Conservation (phyloP, 1,139 yeast species). For the Suhomyces panamericanus region DNA sequence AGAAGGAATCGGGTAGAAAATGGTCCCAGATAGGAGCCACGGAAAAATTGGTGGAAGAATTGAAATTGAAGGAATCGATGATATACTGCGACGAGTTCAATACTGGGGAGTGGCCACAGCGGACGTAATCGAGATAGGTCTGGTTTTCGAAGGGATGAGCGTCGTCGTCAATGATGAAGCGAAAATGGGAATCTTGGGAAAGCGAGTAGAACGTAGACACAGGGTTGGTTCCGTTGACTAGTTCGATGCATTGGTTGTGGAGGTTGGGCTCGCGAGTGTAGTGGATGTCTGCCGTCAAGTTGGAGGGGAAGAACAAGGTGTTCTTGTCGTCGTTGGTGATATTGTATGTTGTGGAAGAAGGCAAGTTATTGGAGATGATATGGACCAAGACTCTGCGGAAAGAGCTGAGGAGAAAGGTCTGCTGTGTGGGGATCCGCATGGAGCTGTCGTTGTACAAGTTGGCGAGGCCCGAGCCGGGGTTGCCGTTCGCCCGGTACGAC, state of each 20-base stretch:
- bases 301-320: slow-evolving; percentile 21
- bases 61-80: slow-evolving; percentile 13
- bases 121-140: slow-evolving; percentile 36
- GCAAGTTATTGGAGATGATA: slow-evolving; percentile 30
- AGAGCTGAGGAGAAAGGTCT: slow-evolving; percentile 41
- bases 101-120: slow-evolving; percentile 64
- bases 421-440: slow-evolving; percentile 9
- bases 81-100: slow-evolving; percentile 39
- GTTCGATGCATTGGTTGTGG: slow-evolving; percentile 8
- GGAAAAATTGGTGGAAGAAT: neutral
- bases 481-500: neutral
- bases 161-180: slow-evolving; percentile 37
- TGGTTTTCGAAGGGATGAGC: slow-evolving; percentile 31
- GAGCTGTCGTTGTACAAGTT: slow-evolving; percentile 11
- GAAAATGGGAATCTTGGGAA: slow-evolving; percentile 33
- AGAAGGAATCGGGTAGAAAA: slow-evolving; percentile 40
- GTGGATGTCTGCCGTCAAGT: slow-evolving; percentile 10
- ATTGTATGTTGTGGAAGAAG: slow-evolving; percentile 21
- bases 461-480: neutral
- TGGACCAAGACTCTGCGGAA: slow-evolving; percentile 44
- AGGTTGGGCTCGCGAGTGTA: slow-evolving; percentile 5
- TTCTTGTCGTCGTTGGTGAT: slow-evolving; percentile 23
- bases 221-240: slow-evolving; percentile 17
- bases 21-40: slow-evolving; percentile 9
- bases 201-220: slow-evolving; percentile 19